Evolutionary conservation across 2,329 filamentous ascomycete species (phyloP).

Genomic region (Penicillium sp.): DNA sequence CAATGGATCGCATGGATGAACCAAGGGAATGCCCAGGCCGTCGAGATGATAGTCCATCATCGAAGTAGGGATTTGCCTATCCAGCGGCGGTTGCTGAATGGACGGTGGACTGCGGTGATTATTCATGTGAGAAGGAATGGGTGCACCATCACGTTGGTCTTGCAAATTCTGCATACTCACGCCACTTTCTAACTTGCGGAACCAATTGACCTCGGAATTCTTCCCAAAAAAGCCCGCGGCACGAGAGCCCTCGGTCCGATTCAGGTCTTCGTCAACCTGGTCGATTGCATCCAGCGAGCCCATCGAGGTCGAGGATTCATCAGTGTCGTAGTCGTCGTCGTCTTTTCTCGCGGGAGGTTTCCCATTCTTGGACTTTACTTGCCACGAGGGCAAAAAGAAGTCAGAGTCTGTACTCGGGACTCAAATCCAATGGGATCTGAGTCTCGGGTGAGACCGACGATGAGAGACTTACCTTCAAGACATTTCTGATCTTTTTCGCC

Average conservation of each 20-base stretch:
- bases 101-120: not conserved
- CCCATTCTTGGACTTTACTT: conserved; percentile 8
- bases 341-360: not conserved
- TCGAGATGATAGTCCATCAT: conserved; percentile 43
- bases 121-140: not conserved
- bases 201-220: conserved; percentile 46
- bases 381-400: not conserved
- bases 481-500: conserved; percentile 27
- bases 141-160: not conserved
- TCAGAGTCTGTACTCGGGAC: not conserved
- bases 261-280: conserved; percentile 44
- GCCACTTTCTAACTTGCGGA: conserved; percentile 39
- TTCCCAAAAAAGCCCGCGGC: conserved; percentile 45
- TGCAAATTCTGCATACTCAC: conserved; percentile 21
- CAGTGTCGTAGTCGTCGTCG: conserved; percentile 15
- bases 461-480: conserved; percentile 24
- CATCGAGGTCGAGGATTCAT: conserved; percentile 24
- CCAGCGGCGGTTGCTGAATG: not conserved
- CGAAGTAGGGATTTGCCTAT: conserved; percentile 22
- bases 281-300: conserved; percentile 45
- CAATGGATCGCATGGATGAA: conserved; percentile 37
- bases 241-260: conserved; percentile 35
- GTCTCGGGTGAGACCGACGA: not conserved
- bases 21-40: conserved; percentile 37
- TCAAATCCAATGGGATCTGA: not conserved